Evolutionary conservation across 164 flowering plant species (phyloP).

Genomic region (Buxus sempervirens): DNA sequence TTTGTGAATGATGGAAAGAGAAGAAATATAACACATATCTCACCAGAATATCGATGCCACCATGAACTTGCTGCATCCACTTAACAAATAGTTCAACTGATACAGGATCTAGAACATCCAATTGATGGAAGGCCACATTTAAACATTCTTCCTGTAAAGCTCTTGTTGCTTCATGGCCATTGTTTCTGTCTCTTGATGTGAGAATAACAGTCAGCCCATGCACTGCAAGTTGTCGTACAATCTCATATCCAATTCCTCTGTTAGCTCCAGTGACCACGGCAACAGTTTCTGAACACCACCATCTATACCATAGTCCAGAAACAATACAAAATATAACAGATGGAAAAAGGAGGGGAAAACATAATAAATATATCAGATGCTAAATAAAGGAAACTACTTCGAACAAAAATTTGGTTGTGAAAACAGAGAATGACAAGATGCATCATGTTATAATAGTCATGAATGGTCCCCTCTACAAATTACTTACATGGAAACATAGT

Average conservation of each 20-base stretch:
- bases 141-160: slow-evolving; percentile 67
- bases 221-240: slow-evolving; percentile 65
- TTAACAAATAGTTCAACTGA: slow-evolving; percentile 53
- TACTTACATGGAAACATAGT: no score
- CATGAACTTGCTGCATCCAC: slow-evolving; percentile 58
- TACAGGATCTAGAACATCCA: slow-evolving; percentile 54
- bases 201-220: slow-evolving; percentile 72
- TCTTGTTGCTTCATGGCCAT: slow-evolving; percentile 59
- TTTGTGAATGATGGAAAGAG: neutral
- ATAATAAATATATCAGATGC: neutral
- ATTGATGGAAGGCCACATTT: slow-evolving; percentile 59
- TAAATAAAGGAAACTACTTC: no score
- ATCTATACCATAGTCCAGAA: slow-evolving; percentile 34
- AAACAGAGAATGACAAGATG: no score
- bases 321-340: neutral
- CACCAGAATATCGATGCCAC: slow-evolving; percentile 79
- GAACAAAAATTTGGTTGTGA: no score
- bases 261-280: slow-evolving; percentile 96
- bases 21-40: slow-evolving; percentile 5
- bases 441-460: no score
- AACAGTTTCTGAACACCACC: slow-evolving; percentile 82
- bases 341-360: neutral
- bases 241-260: slow-evolving; percentile 94
- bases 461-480: no score
- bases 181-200: slow-evolving; percentile 64